A percentile compares a stretch with the other conserved stretches of the same genome.
Conservation (phyloP, 495 filamentous ascomycete species). For the Aspergillus coremiiformis region DNA sequence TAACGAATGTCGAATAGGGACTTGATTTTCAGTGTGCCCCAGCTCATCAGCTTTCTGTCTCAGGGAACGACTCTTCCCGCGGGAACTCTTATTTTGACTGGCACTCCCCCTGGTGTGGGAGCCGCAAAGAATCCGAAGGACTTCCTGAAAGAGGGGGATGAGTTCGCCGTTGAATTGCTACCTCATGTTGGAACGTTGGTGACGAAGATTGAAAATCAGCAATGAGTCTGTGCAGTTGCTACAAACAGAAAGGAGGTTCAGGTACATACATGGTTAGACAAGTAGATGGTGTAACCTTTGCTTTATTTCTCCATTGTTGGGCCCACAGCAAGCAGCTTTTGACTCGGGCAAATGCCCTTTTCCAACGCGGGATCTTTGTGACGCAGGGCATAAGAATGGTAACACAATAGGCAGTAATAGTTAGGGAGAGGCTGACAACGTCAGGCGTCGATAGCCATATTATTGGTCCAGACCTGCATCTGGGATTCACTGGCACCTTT, state of each 20-base stretch:
- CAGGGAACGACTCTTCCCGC: slow-evolving; percentile 73
- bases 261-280: no score
- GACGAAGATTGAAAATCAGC: slow-evolving; percentile 32
- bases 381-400: no score
- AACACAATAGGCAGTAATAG: no score
- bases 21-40: slow-evolving; percentile 69
- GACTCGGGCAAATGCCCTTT: no score
- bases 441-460: no score
- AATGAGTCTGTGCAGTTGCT: not conserved
- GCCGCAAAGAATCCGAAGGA: slow-evolving; percentile 49
- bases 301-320: no score
- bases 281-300: no score
- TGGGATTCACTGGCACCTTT: not conserved
- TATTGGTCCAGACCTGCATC: no score
- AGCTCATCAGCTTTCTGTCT: slow-evolving; percentile 66
- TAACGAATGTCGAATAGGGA: slow-evolving; percentile 34
- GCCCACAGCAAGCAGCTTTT: no score
- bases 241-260: no score
- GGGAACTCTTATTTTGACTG: slow-evolving; percentile 79
- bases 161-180: slow-evolving; percentile 51
- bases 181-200: slow-evolving; percentile 37
- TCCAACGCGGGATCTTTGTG: no score
- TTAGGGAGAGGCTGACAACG: no score
- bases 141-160: slow-evolving; percentile 51
- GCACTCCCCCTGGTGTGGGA: slow-evolving; percentile 54